Conservation (phyloP, 768 basidiomycete genomes). For the Suillus weaverae region DNA sequence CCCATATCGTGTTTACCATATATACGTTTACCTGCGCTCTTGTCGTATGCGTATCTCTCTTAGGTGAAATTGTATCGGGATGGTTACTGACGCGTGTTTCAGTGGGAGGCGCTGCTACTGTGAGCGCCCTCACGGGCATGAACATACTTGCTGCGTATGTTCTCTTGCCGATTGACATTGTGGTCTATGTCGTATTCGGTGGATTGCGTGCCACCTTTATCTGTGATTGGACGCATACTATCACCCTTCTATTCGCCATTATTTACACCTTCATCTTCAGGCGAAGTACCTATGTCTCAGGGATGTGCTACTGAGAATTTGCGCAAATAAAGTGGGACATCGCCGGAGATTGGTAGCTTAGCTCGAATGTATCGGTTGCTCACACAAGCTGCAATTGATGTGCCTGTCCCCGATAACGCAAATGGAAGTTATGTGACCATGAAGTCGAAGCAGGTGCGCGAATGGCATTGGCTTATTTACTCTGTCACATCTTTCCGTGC, state of each 20-base stretch:
- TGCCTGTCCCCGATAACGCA: constrained; percentile 16
- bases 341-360: constrained; percentile 65
- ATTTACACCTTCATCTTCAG: constrained; percentile 25
- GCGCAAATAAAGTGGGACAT: constrained; percentile 37
- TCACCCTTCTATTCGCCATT: constrained; percentile 31
- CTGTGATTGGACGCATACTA: constrained; percentile 26
- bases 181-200: constrained; percentile 25
- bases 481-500: neutral
- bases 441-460: constrained; percentile 18
- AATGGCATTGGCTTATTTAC: neutral
- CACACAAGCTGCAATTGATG: constrained; percentile 15
- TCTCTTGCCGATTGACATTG: constrained; percentile 30
- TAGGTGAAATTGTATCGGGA: constrained; percentile 20
- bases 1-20: constrained; percentile 37
- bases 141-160: constrained; percentile 33
- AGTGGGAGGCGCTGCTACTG: constrained; percentile 30
- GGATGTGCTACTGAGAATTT: neutral
- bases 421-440: constrained; percentile 23
- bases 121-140: constrained; percentile 34
- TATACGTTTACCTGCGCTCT: constrained; percentile 36
- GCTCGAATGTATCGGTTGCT: constrained; percentile 18
- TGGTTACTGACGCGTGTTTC: neutral
- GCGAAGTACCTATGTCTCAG: neutral
- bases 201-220: constrained; percentile 26
- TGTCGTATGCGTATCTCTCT: constrained; percentile 39